Evolutionary conservation across 2,329 filamentous ascomycete species (phyloP).

Genomic region (Penicillium sp.): DNA sequence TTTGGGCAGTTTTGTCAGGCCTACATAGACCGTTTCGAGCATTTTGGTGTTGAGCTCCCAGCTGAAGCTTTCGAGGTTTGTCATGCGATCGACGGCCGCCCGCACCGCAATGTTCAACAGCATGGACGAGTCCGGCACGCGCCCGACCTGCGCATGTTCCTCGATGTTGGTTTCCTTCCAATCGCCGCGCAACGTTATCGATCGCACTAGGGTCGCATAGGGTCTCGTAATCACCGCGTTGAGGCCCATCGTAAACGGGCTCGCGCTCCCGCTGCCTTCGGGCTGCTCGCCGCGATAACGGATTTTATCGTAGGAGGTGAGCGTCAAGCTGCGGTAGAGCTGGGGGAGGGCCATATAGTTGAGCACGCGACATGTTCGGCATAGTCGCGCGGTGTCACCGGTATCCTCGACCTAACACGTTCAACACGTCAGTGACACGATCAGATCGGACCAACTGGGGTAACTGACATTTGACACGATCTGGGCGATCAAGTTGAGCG

Average conservation of each 20-base stretch:
- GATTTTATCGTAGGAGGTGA: conserved; percentile 64
- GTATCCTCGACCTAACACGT: conserved; percentile 61
- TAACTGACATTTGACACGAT: conserved; percentile 61
- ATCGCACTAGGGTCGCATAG: conserved; percentile 59
- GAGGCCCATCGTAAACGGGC: conserved; percentile 67
- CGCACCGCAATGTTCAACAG: conserved; percentile 66
- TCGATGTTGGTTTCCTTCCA: conserved; percentile 64
- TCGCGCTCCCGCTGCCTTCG: conserved; percentile 67
- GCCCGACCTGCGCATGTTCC: conserved; percentile 62
- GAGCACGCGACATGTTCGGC: conserved; percentile 65
- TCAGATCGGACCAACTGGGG: conserved; percentile 1
- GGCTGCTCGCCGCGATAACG: conserved; percentile 63
- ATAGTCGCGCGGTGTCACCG: conserved; percentile 64
- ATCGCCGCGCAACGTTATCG: conserved; percentile 60
- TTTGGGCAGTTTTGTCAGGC: conserved; percentile 56
- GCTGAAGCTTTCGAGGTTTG: conserved; percentile 60
- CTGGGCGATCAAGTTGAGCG: conserved; percentile 63
- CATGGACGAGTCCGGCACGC: conserved; percentile 69
- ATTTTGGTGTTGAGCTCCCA: conserved; percentile 69
- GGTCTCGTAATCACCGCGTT: conserved; percentile 66
- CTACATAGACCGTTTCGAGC: conserved; percentile 63
- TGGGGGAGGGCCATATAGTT: conserved; percentile 70
- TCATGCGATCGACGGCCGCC: conserved; percentile 65
- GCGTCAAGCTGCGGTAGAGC: conserved; percentile 62
- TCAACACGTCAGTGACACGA: conserved; percentile 15